Conservation (phyloP, 805 yeast genomes). For the Grigorovia humatica region DNA sequence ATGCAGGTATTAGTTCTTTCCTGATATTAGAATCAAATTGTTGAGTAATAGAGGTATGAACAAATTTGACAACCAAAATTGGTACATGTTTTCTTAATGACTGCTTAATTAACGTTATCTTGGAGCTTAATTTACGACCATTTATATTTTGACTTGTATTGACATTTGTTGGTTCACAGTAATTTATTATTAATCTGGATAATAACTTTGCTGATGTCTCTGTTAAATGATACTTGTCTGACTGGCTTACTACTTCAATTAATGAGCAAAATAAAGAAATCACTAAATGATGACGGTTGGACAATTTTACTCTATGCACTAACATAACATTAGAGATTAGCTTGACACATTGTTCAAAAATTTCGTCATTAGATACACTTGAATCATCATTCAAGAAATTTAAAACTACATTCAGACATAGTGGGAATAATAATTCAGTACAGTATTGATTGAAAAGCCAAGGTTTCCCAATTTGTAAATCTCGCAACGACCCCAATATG, state of each 20-base stretch:
- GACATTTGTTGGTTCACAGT: slow-evolving; percentile 56
- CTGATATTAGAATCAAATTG: slow-evolving; percentile 40
- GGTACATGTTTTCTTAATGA: slow-evolving; percentile 57
- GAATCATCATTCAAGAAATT: not conserved
- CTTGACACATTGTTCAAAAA: slow-evolving; percentile 35
- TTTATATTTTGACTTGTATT: slow-evolving; percentile 19
- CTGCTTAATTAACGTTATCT: slow-evolving; percentile 44
- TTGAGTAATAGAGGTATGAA: slow-evolving; percentile 40
- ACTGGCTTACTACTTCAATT: slow-evolving; percentile 37
- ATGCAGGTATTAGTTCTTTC: slow-evolving; percentile 42
- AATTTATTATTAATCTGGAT: slow-evolving; percentile 50
- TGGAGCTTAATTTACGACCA: slow-evolving; percentile 39
- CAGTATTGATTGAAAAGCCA: slow-evolving; percentile 60
- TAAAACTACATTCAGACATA: slow-evolving; percentile 9
- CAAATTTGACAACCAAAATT: slow-evolving; percentile 46
- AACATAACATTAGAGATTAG: slow-evolving; percentile 52
- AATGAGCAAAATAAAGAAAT: slow-evolving; percentile 39
- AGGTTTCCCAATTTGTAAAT: slow-evolving; percentile 36
- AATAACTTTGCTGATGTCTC: slow-evolving; percentile 37
- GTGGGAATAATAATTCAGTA: slow-evolving; percentile 43
- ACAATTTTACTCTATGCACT: slow-evolving; percentile 57
- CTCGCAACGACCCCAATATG: slow-evolving; percentile 30
- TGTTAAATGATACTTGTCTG: slow-evolving; percentile 12
- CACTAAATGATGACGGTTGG: slow-evolving; percentile 64
- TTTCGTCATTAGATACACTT: slow-evolving; percentile 13